Percentiles rank a stretch among this genome's conserved stretches.
Evolutionary conservation across 495 filamentous ascomycete species (phyloP).

Genomic region (Lasiosphaeria ovina): DNA sequence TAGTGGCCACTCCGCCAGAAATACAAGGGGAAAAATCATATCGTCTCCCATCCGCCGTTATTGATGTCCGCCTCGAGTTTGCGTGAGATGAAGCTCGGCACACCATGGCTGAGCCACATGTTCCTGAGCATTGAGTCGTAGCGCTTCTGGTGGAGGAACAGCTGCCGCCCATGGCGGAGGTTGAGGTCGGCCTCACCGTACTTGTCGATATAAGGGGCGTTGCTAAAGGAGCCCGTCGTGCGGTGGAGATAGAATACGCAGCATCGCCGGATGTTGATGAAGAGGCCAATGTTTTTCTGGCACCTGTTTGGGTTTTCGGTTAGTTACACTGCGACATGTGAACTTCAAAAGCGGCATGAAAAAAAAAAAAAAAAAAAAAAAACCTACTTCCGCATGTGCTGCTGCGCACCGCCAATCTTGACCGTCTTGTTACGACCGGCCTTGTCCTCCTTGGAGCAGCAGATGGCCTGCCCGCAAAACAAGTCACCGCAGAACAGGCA

Average conservation of each 20-base stretch:
- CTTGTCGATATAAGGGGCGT: conserved; percentile 88
- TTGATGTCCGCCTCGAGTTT: conserved; percentile 94
- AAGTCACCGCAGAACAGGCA: conserved; percentile 96
- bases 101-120: conserved; percentile 81
- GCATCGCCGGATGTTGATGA: conserved; percentile 96
- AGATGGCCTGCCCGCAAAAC: conserved; percentile 90
- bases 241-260: conserved; percentile 81
- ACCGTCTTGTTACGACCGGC: conserved; percentile 34
- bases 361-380: background rate
- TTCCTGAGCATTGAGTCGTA: conserved; percentile 85
- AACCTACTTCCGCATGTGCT: conserved; percentile 82
- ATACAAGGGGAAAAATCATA: conserved; percentile 9
- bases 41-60: conserved; percentile 93
- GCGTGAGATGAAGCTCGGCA: conserved; percentile 84
- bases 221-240: conserved; percentile 76
- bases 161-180: conserved; percentile 74
- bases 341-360: background rate
- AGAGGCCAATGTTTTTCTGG: conserved; percentile 82
- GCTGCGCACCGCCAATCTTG: conserved; percentile 75
- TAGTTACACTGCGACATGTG: conserved; percentile 12
- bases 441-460: conserved; percentile 68
- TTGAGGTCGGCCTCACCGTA: conserved; percentile 92
- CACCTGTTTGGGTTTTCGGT: conserved; percentile 54
- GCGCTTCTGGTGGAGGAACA: conserved; percentile 88
- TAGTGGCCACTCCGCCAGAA: no score